Evolutionary conservation across 192 early-diverging fungal species (phyloP).

Genomic region (Linnemannia hyalina): DNA sequence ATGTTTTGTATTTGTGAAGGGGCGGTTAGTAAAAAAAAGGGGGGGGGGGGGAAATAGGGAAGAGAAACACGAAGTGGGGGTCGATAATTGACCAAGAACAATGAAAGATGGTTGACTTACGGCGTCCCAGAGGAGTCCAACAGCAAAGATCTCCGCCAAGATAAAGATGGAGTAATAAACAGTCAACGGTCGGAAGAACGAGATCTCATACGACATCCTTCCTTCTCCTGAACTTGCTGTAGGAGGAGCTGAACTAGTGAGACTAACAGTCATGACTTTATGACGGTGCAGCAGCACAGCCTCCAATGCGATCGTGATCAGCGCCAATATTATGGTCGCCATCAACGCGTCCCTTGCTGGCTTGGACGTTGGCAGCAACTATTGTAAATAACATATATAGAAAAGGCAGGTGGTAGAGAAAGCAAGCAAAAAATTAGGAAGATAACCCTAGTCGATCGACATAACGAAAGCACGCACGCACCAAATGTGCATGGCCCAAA

Average conservation of each 20-base stretch:
- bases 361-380: conserved; percentile 41
- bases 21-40: not conserved
- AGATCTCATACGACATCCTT: conserved; percentile 29
- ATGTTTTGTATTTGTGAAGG: not conserved
- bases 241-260: not conserved
- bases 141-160: conserved; percentile 39
- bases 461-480: not conserved
- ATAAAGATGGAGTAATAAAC: conserved; percentile 48
- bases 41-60: not conserved
- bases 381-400: not conserved
- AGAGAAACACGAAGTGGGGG: not conserved
- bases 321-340: conserved; percentile 20
- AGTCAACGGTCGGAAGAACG: conserved; percentile 34
- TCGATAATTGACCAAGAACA: not conserved
- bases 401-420: not conserved
- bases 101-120: conserved; percentile 14
- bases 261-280: conserved; percentile 1
- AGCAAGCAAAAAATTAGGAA: not conserved
- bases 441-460: too few species aligned
- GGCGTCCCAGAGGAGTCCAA: conserved; percentile 48
- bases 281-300: conserved; percentile 29
- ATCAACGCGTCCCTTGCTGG: conserved; percentile 26
- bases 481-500: not conserved
- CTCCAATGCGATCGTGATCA: conserved; percentile 37
- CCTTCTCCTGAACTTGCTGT: not conserved